Percentiles rank a stretch among this genome's conserved stretches.
Evolutionary conservation across 768 basidiomycete genomes (phyloP).

Genomic region (Mycena latifolia): DNA sequence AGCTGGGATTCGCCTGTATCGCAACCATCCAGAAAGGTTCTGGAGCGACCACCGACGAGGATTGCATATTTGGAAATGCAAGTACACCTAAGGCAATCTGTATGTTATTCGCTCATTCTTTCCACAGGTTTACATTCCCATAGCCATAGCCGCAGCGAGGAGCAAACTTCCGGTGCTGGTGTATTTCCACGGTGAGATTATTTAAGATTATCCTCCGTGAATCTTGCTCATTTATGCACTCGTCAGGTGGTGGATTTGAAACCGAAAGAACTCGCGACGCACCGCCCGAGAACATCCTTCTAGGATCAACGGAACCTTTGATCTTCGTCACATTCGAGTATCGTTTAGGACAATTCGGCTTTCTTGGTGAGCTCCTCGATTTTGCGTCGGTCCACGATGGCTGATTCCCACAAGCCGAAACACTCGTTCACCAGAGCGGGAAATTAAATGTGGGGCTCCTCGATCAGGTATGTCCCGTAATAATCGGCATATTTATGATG

Average conservation of each 20-base stretch:
- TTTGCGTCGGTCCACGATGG: not conserved
- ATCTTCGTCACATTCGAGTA: too few relatives aligned
- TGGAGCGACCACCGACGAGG: conserved; percentile 49
- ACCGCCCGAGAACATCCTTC: conserved; percentile 47
- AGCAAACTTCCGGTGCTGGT: too few relatives aligned
- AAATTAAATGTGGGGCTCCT: too few relatives aligned
- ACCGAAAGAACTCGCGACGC: conserved; percentile 49
- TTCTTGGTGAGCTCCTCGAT: conserved; percentile 46
- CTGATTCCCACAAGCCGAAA: conserved; percentile 43
- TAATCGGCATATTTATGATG: not conserved
- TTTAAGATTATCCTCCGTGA: not conserved
- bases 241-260: conserved; percentile 56
- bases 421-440: conserved; percentile 45
- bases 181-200: conserved; percentile 54
- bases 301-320: too few relatives aligned
- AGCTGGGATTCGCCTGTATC: conserved; percentile 45
- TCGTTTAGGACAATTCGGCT: conserved; percentile 56
- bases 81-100: too few relatives aligned
- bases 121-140: conserved; percentile 36
- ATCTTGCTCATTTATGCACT: too few relatives aligned
- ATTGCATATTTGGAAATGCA: conserved; percentile 60
- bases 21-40: too few relatives aligned
- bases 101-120: not conserved
- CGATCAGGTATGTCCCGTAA: too few relatives aligned
- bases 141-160: conserved; percentile 15